These are phyloP conservation scores for Candida tibetensis DNA, from an alignment of 805 yeast species.

Conservation along the genomic window DNA sequence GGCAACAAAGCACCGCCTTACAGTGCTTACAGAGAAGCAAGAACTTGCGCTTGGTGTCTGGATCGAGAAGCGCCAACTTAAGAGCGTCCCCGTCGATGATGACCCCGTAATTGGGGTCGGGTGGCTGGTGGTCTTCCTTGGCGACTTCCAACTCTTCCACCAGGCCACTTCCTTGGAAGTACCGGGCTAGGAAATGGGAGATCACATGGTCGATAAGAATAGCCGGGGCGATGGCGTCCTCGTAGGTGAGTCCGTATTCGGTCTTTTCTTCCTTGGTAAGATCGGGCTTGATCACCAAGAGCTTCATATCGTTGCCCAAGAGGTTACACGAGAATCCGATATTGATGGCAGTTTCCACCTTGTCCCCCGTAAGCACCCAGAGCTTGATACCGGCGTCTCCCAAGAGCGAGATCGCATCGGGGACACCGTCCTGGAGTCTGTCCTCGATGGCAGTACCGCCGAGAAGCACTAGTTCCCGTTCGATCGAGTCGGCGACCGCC, in stretches of 20 bases:
- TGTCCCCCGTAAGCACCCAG: constrained; percentile 84
- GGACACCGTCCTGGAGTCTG: constrained; percentile 74
- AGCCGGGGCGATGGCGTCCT: constrained; percentile 24
- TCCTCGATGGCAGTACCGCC: constrained; percentile 88
- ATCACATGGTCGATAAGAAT: constrained; percentile 45
- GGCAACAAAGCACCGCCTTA: constrained; percentile 74
- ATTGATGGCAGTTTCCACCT: constrained; percentile 79
- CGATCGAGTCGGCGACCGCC: constrained; percentile 70
- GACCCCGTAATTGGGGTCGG: constrained; percentile 54
- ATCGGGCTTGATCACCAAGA: constrained; percentile 51
- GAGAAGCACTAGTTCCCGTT: constrained; percentile 50
- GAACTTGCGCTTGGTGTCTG: constrained; percentile 46
- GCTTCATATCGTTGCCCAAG: constrained; percentile 63
- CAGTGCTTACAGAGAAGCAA: constrained; percentile 72
- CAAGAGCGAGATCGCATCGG: constrained; percentile 64
- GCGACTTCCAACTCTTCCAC: constrained; percentile 56
- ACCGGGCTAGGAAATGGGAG: constrained; percentile 49
- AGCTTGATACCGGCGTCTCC: constrained; percentile 73
- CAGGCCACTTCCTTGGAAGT: constrained; percentile 59
- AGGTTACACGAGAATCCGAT: constrained; percentile 79
- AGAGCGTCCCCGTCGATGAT: constrained; percentile 72
- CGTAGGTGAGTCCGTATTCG: constrained; percentile 19
- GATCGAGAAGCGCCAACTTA: constrained; percentile 39
- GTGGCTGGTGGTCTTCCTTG: constrained; percentile 61
- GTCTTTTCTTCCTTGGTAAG: constrained; percentile 25